Evolutionary conservation across 805 yeast genomes (phyloP).

Genomic region (Wickerhamomyces mucosus): DNA sequence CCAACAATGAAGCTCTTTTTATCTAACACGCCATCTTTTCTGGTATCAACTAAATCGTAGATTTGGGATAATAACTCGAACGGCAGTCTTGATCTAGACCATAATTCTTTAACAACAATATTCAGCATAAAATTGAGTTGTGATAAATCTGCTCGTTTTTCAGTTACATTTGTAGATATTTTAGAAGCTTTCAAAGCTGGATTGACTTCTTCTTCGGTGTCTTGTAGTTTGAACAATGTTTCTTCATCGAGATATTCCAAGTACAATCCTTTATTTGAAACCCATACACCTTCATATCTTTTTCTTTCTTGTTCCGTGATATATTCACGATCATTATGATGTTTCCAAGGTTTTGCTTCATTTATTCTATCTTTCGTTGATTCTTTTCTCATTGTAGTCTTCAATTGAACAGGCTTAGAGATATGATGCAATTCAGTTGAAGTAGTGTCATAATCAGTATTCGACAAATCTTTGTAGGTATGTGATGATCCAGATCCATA

Average conservation of each 20-base stretch:
- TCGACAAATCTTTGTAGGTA: slow-evolving; percentile 3
- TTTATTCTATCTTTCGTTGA: slow-evolving; percentile 41
- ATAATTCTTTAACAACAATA: slow-evolving; percentile 61
- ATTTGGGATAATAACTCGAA: slow-evolving; percentile 47
- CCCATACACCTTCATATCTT: slow-evolving; percentile 92
- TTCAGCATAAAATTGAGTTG: slow-evolving; percentile 24
- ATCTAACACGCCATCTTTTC: slow-evolving; percentile 65
- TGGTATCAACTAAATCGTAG: slow-evolving; percentile 63
- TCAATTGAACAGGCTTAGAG: slow-evolving; percentile 17
- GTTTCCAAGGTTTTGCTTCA: slow-evolving; percentile 92
- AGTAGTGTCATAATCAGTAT: too few species aligned
- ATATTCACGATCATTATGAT: slow-evolving; percentile 50
- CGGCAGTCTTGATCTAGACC: slow-evolving; percentile 73
- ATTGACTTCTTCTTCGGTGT: slow-evolving; percentile 15
- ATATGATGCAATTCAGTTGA: too few species aligned
- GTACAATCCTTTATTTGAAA: slow-evolving; percentile 68
- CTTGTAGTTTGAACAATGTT: slow-evolving; percentile 8
- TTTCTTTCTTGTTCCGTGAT: slow-evolving; percentile 64
- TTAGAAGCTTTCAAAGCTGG: slow-evolving; percentile 18
- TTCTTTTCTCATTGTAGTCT: slow-evolving; percentile 20
- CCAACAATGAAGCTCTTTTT: slow-evolving; percentile 88
- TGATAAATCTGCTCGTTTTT: slow-evolving; percentile 4
- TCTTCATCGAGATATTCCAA: slow-evolving; percentile 24
- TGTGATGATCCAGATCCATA: slow-evolving; percentile 3
- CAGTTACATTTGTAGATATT: slow-evolving; percentile 21